phyloP scores from a whole-genome alignment of 768 basidiomycete genomes.

The Coprinopsis marcescibilis region DNA sequence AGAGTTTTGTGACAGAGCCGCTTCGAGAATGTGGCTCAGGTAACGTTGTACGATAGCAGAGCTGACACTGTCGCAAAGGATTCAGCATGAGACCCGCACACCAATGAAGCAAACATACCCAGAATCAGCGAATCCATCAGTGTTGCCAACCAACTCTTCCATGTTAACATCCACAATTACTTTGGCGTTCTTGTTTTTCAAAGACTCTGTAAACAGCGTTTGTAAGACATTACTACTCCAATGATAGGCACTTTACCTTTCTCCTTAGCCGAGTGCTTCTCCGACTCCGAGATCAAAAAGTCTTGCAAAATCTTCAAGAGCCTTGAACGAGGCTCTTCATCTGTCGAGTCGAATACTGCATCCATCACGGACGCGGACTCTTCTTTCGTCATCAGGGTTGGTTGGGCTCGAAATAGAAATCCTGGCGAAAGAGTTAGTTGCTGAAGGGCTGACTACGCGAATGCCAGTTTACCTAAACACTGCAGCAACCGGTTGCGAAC shows the following conservation, averaged over 20 bases:
- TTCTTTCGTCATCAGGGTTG: slow-evolving; percentile 82
- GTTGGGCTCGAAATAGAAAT: slow-evolving; percentile 88
- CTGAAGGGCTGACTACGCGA: background rate
- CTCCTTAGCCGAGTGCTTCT: slow-evolving; percentile 67
- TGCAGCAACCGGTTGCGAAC: slow-evolving; percentile 73
- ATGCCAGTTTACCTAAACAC: slow-evolving; percentile 60
- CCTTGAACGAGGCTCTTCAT: slow-evolving; percentile 67
- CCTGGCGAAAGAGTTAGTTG: slow-evolving; percentile 37
- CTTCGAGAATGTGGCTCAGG: slow-evolving; percentile 71
- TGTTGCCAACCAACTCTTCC: slow-evolving; percentile 92
- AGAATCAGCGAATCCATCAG: slow-evolving; percentile 93
- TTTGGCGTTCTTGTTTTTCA: slow-evolving; percentile 41
- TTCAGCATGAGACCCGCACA: background rate
- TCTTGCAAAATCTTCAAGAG: slow-evolving; percentile 88
- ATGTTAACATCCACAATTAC: slow-evolving; percentile 61
- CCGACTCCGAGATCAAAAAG: slow-evolving; percentile 78
- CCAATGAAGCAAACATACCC: slow-evolving; percentile 52
- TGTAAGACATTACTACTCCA: background rate
- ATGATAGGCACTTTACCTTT: slow-evolving; percentile 41
- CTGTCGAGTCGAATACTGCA: slow-evolving; percentile 69
- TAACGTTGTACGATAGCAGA: slow-evolving; percentile 95
- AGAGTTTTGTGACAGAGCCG: slow-evolving; percentile 64
- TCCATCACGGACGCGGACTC: slow-evolving; percentile 85
- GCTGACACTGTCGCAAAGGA: slow-evolving; percentile 59
- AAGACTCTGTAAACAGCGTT: slow-evolving; percentile 24